Conservation (phyloP, 352 stramenopile species). For the Phytopythium kandeliae region DNA sequence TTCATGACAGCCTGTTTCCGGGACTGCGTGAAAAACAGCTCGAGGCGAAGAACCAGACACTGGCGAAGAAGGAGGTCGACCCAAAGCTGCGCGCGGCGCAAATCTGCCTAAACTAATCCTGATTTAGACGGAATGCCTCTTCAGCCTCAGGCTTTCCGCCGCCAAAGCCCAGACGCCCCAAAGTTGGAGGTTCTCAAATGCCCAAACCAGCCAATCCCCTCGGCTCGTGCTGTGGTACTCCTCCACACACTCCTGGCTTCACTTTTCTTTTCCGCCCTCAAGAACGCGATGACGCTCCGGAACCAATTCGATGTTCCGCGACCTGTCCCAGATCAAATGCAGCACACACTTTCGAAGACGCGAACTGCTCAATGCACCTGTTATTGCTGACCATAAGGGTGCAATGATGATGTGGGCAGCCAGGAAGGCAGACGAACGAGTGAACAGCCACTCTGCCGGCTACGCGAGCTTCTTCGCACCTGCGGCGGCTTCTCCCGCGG, state of each 20-base stretch:
- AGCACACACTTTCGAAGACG: background rate
- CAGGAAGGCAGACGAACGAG: constrained; percentile 1
- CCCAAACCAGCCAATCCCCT: too few species aligned
- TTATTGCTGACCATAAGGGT: background rate
- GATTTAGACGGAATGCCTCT: background rate
- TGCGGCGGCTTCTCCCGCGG: background rate
- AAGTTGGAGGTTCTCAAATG: too few species aligned
- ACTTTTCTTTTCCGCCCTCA: constrained; percentile 1
- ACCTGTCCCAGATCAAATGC: background rate
- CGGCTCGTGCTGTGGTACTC: too few species aligned
- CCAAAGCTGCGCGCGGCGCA: too few species aligned
- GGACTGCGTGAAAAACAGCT: too few species aligned
- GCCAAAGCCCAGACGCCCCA: too few species aligned
- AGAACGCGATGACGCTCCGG: background rate
- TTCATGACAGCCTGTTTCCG: constrained; percentile 1
- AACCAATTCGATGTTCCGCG: background rate
- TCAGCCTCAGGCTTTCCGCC: too few species aligned
- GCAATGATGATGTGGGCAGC: background rate
- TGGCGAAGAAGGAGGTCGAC: too few species aligned
- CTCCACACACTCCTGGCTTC: constrained; percentile 1
- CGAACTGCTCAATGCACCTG: background rate
- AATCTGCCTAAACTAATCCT: background rate
- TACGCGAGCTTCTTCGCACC: constrained; percentile 8
- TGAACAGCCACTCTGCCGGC: background rate
- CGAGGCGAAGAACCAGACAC: background rate